A percentile compares a stretch with the other conserved stretches of the same genome.
Conservation (phyloP, 192 early-diverging fungal species). For the Gaertneriomyces semiglobifer region DNA sequence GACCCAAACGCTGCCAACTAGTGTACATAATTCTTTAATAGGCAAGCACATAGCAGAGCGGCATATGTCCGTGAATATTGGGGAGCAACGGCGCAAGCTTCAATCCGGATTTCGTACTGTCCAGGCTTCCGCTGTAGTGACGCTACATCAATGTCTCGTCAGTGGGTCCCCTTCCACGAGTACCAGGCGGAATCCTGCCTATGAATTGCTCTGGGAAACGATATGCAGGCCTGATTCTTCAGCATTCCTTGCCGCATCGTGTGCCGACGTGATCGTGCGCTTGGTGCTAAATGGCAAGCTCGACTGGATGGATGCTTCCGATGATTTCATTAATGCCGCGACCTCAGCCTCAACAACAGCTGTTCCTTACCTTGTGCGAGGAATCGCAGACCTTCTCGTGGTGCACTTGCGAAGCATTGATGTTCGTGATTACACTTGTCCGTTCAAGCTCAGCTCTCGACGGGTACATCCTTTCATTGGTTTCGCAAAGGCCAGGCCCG, state of each 20-base stretch:
- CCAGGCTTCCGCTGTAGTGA: constrained; percentile 4
- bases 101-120: constrained; percentile 9
- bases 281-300: constrained; percentile 18
- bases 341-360: too few species aligned
- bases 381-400: constrained; percentile 13
- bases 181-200: background rate
- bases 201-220: constrained; percentile 15
- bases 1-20: too few species aligned
- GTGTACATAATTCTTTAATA: too few species aligned
- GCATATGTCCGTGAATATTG: background rate
- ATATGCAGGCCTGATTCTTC: background rate
- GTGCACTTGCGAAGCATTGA: constrained; percentile 12
- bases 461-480: constrained; percentile 22
- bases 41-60: background rate
- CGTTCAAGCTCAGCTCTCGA: constrained; percentile 13
- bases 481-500: constrained; percentile 2
- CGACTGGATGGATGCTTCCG: constrained; percentile 12
- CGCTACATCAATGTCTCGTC: background rate
- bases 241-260: constrained; percentile 16
- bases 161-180: background rate
- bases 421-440: constrained; percentile 4
- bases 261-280: constrained; percentile 3
- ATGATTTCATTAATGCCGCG: too few species aligned
- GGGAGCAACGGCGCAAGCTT: constrained; percentile 18
- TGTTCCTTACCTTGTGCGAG: constrained; percentile 15